A percentile compares a stretch with the other conserved stretches of the same genome.
These are phyloP conservation scores for Solanum paucissectum DNA, from an alignment of 257 asterid species.

Conservation along the genomic window DNA sequence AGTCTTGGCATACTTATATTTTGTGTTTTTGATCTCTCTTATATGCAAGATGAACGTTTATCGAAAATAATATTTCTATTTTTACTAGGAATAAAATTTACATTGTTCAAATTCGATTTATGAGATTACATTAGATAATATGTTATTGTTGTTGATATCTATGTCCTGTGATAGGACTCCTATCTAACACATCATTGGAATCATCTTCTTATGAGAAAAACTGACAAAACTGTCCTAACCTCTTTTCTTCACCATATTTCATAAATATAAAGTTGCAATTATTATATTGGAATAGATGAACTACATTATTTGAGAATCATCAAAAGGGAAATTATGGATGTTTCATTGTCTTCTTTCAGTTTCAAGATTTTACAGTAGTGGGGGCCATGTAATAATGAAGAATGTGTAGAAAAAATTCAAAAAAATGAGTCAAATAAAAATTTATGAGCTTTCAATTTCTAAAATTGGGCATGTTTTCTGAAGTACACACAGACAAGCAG, in stretches of 20 bases:
- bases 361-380: not conserved
- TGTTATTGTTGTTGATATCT: not conserved
- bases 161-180: not conserved
- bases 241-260: not conserved
- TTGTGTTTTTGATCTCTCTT: not conserved
- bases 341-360: not conserved
- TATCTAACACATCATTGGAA: not conserved
- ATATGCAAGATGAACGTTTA: not conserved
- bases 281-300: not conserved
- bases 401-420: not conserved
- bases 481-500: not conserved
- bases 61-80: rapidly evolving
- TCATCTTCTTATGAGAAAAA: not conserved
- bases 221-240: not conserved
- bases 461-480: not conserved
- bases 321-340: not conserved
- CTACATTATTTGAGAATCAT: not conserved
- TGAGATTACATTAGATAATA: not conserved
- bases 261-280: not conserved
- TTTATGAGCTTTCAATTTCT: not conserved
- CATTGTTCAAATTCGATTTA: rapidly evolving
- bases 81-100: not conserved
- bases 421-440: not conserved
- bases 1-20: not conserved
- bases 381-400: not conserved